phyloP scores from a whole-genome alignment of 2,329 filamentous ascomycete genomes.

The Fusarium torulosum region DNA sequence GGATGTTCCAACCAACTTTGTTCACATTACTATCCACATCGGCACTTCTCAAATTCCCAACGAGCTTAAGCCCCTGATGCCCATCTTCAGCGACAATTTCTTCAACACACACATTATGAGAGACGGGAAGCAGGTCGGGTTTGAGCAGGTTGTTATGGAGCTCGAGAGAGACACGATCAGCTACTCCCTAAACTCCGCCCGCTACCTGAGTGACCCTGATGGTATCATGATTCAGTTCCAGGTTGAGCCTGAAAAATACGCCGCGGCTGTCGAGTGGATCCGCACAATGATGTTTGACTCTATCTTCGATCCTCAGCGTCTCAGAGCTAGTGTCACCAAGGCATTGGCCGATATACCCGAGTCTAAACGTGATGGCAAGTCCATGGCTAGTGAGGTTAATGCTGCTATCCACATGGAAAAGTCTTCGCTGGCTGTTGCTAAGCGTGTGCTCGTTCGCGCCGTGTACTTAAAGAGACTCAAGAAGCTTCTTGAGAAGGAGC shows the following conservation, averaged over 20 bases:
- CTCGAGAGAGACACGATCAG: slow-evolving; percentile 92
- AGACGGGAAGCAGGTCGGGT: slow-evolving; percentile 81
- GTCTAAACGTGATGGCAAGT: slow-evolving; percentile 85
- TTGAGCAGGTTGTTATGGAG: slow-evolving; percentile 92
- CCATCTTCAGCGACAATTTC: slow-evolving; percentile 90
- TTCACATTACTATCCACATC: slow-evolving; percentile 84
- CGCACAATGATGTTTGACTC: slow-evolving; percentile 88
- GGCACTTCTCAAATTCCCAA: slow-evolving; percentile 82
- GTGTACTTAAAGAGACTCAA: slow-evolving; percentile 88
- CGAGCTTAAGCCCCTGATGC: slow-evolving; percentile 85
- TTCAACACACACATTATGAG: slow-evolving; percentile 90
- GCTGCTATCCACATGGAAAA: slow-evolving; percentile 84
- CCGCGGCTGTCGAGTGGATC: slow-evolving; percentile 84
- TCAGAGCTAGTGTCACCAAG: slow-evolving; percentile 78
- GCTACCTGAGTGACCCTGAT: slow-evolving; percentile 80
- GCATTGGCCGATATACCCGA: slow-evolving; percentile 93
- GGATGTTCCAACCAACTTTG: slow-evolving; percentile 92
- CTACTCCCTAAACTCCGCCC: slow-evolving; percentile 79
- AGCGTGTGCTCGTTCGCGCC: slow-evolving; percentile 85
- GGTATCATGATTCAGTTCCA: slow-evolving; percentile 85
- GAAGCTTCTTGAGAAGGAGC: slow-evolving; percentile 81
- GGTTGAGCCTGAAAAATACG: slow-evolving; percentile 89
- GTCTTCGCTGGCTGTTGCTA: slow-evolving; percentile 81
- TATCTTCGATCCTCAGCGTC: slow-evolving; percentile 80
- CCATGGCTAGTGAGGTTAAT: slow-evolving; percentile 74